Evolutionary conservation across 2,329 filamentous ascomycete genomes (phyloP).

Genomic region (Venturiaceae sp.): DNA sequence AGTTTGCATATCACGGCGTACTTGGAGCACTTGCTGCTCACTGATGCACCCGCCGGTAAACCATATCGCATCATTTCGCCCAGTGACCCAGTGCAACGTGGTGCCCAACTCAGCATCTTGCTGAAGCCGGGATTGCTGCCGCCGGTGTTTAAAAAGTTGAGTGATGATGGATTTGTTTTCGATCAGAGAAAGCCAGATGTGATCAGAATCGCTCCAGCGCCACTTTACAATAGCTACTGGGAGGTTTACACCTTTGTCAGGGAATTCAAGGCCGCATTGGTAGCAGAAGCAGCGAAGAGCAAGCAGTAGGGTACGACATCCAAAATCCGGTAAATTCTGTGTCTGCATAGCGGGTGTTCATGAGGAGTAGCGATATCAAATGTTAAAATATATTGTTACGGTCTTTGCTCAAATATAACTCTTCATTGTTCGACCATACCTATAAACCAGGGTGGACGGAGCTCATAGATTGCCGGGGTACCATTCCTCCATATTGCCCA

Average conservation of each 20-base stretch:
- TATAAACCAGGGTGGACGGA: no score
- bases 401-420: no score
- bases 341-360: neutral
- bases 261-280: neutral
- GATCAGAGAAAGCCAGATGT: constrained; percentile 10
- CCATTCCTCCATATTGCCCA: constrained; percentile 27
- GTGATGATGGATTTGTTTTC: constrained; percentile 7
- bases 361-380: neutral
- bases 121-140: constrained; percentile 23
- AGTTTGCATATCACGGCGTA: constrained; percentile 58
- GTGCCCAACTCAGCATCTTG: constrained; percentile 61
- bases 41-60: constrained; percentile 9
- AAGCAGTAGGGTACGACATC: neutral
- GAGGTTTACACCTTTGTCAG: neutral
- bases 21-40: constrained; percentile 50
- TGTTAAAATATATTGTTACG: neutral
- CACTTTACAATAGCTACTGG: constrained; percentile 9
- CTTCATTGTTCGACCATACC: no score
- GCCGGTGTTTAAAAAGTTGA: constrained; percentile 4
- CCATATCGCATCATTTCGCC: constrained; percentile 49
- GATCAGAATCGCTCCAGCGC: constrained; percentile 9
- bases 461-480: constrained; percentile 7
- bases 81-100: constrained; percentile 47
- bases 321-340: neutral
- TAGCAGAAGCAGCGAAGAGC: neutral